These are phyloP conservation scores for Flaveria trinervia DNA, from an alignment of 129 eudicot species.

Conservation along the genomic window DNA sequence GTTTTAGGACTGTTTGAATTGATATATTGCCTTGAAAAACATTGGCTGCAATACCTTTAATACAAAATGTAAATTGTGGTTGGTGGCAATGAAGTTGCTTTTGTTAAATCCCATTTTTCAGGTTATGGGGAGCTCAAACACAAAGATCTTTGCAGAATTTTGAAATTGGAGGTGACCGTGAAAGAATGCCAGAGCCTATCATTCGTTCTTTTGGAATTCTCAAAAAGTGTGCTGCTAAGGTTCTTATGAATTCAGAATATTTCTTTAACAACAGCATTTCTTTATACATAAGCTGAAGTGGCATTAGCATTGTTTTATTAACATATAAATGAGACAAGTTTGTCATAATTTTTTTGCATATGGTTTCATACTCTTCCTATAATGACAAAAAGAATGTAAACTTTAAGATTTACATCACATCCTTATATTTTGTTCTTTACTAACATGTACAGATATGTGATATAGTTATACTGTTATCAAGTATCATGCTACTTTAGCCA, in stretches of 20 bases:
- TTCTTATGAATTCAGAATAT: slow-evolving; percentile 27
- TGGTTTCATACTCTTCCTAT: neutral
- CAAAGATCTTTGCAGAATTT: slow-evolving; percentile 95
- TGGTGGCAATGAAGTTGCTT: slow-evolving; percentile 1
- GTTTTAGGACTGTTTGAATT: neutral
- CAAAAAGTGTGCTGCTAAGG: slow-evolving; percentile 98
- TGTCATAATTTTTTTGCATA: slow-evolving; percentile 17
- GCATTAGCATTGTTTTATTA: neutral
- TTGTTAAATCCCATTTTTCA: slow-evolving; percentile 31
- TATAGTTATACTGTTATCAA: slow-evolving; percentile 12
- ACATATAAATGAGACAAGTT: neutral
- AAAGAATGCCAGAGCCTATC: slow-evolving; percentile 97
- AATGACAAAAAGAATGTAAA: neutral
- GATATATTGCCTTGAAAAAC: neutral
- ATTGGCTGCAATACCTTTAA: neutral
- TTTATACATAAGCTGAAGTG: neutral
- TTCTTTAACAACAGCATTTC: neutral
- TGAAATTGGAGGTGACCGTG: slow-evolving; percentile 95
- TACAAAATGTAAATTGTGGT: neutral
- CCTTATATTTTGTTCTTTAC: neutral
- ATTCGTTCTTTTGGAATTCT: slow-evolving; percentile 93
- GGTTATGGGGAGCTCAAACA: slow-evolving; percentile 99
- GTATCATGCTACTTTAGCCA: neutral
- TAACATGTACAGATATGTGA: neutral
- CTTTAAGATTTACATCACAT: neutral